Evolutionary conservation across 2,329 filamentous ascomycete genomes (phyloP), one percentile per base, ranked within the genome.

Genomic region (Cladophialophora exuberans): DNA sequence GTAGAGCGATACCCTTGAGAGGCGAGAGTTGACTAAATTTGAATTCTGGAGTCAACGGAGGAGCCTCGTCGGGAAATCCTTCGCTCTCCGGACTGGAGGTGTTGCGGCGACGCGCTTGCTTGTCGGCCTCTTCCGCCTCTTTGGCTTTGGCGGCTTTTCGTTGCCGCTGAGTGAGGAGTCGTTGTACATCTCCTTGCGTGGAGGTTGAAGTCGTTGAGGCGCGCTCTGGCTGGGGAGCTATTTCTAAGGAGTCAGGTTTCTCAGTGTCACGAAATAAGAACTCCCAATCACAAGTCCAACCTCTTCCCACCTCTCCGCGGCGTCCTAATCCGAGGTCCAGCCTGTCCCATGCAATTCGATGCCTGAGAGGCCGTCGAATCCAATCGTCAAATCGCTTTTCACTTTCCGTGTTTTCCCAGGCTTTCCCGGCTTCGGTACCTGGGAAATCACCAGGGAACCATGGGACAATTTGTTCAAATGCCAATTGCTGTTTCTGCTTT

Each of bases 381-480:
- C 91, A 96, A 22, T 83, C 79, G 20, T 75, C 74, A 65, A 83
- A 82, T 52, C 84, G 77, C 62, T 74, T 79, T 42, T 74, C 72
- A 10, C 85, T 81, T 69, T 92, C 82, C 30, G 83, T 79, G 28
- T 84, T 67, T 69, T 95, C 89, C 89, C 91, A 97, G 13, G 79
- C 76, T 68, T 83, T 85, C 1, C 94, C 94, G 1, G 91, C 88
- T 53, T 82, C 79, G 0, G 91, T 96, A 3, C 86, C 89, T 0
- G 89, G 85, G 59, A 83, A 89, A 69, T 99, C 94, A 2, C 83
- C 87, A 0, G 94, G 94, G 66, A 96, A 99, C 83, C 88, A 95
- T 1, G 90, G 84, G 31, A 81, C 74, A 0, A 84, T 84, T 17
- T 85, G 82, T 73, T 97, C 92, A 67, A 96, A 96, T 1, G 85